A percentile compares a stretch with the other conserved stretches of the same genome.
These are phyloP conservation scores for Sclerotinia spermophila DNA, from an alignment of 2,329 filamentous ascomycete genomes.

Conservation along the genomic window DNA sequence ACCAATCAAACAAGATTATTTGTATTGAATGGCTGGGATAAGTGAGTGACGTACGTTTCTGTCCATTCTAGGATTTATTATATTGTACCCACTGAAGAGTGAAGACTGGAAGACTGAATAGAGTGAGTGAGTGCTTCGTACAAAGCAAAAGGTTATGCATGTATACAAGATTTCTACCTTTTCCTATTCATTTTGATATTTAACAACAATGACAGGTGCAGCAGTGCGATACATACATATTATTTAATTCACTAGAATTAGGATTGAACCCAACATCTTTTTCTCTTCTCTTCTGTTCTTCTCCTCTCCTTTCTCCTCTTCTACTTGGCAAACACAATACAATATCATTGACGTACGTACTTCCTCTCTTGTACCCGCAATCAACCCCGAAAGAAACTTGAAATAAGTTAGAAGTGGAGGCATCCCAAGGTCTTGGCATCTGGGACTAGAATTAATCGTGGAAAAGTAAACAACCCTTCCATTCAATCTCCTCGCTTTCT, in stretches of 20 bases:
- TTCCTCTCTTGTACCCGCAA: not conserved
- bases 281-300: no score
- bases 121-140: not conserved
- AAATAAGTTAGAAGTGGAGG: constrained; percentile 6
- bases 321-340: not conserved
- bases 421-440: constrained; percentile 10
- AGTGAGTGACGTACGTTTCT: constrained; percentile 2
- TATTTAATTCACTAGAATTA: not conserved
- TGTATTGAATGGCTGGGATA: not conserved
- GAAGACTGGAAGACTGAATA: not conserved
- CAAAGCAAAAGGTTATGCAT: no score
- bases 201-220: no score
- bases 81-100: not conserved
- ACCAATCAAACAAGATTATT: not conserved
- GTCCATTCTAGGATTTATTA: no score
- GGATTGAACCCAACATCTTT: not conserved
- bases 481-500: not conserved
- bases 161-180: no score
- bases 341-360: no score
- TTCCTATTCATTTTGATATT: no score
- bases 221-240: not conserved
- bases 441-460: constrained; percentile 7
- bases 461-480: not conserved
- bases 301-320: not conserved
- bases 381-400: constrained; percentile 2